Evolutionary conservation across 306 rosid genomes (phyloP), one percentile per base, ranked within the genome.

Genomic region (Crotalaria pallida): DNA sequence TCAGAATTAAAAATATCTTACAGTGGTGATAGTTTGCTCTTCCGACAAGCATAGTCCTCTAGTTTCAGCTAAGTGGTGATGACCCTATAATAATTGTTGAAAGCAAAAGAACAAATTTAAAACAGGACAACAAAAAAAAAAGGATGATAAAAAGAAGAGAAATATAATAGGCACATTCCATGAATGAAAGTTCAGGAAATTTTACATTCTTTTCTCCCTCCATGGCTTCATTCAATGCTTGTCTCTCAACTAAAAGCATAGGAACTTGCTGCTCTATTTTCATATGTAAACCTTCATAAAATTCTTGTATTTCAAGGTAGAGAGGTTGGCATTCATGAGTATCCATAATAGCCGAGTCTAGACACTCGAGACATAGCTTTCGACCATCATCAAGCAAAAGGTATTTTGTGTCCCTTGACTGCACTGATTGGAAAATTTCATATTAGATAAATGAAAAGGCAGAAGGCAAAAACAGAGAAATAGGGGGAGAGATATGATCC

Each of bases 161-260:
- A 8, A n/a, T 61, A 71, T 69, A 65, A 74, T 71, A 9, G 57
- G 44, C 48, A 45, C 11, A 16, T 53, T 23, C 26, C 12, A 26
- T 29, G 72, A 9, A 60, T n/a, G 17, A 61, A 65, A 40, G 44
- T 58, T 69, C 21, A 57, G 52, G 29, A 50, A 22, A 16, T 1
- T 52, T 80, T 87, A 89, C 99, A 75, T 86, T 89, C 73, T 91
- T 95, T 69, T 95, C 99, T 55, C 97, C 99, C 62, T 91, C 99
- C 92, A 95, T 91, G 75, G 99, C 99, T 84, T 95, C 97, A 24
- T 95, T 95, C 50, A 95, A 87, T 15, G 99, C 99, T 73, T 95
- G 97, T 77, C 96, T 91, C 85, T 95, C 99, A n/a, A 95, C 97
- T 88, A 95, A 84, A 84, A 95, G 97, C 99, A 95, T 89, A 21